These are phyloP conservation scores for Phialophora tarda DNA, from an alignment of 2,329 filamentous ascomycete genomes.

Conservation along the genomic window DNA sequence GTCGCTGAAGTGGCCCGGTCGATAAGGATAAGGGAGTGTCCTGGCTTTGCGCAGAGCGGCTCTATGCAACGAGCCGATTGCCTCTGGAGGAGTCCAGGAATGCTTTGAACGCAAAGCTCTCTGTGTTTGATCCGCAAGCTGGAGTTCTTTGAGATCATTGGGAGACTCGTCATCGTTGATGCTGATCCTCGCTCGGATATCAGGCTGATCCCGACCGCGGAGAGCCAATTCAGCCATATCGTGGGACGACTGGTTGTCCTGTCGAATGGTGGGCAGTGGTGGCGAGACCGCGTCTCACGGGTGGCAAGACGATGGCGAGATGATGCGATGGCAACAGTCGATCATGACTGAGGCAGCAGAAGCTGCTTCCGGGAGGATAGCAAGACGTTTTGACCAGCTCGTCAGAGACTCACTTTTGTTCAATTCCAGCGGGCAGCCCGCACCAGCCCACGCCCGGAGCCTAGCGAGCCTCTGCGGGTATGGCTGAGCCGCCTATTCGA, in stretches of 20 bases:
- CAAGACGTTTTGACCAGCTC: conserved; percentile 29
- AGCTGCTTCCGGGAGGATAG: conserved; percentile 18
- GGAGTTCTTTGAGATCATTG: conserved; percentile 29
- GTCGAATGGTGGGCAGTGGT: conserved; percentile 6
- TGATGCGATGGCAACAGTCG: conserved; percentile 5
- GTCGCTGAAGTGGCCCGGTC: conserved; percentile 23
- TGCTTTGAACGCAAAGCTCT: conserved; percentile 30
- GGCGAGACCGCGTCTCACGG: conserved; percentile 25
- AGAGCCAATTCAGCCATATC: conserved; percentile 29
- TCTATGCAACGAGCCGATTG: conserved; percentile 17
- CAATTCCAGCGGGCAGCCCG: conserved; percentile 26
- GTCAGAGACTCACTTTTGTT: conserved; percentile 34
- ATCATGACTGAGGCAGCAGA: conserved; percentile 30
- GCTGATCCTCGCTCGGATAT: conserved; percentile 34
- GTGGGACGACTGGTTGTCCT: background rate
- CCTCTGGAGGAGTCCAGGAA: conserved; percentile 26
- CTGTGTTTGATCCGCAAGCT: conserved; percentile 30
- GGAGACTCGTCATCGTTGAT: conserved; percentile 29
- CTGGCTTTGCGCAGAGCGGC: conserved; percentile 27
- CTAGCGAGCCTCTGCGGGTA: background rate
- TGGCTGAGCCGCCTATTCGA: background rate
- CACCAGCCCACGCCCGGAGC: conserved; percentile 11
- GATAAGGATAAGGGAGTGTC: conserved; percentile 31
- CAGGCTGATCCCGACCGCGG: conserved; percentile 28
- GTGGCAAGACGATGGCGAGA: conserved; percentile 21